phyloP scores from a whole-genome alignment of 306 rosid genomes.

The Malus sieversii region DNA sequence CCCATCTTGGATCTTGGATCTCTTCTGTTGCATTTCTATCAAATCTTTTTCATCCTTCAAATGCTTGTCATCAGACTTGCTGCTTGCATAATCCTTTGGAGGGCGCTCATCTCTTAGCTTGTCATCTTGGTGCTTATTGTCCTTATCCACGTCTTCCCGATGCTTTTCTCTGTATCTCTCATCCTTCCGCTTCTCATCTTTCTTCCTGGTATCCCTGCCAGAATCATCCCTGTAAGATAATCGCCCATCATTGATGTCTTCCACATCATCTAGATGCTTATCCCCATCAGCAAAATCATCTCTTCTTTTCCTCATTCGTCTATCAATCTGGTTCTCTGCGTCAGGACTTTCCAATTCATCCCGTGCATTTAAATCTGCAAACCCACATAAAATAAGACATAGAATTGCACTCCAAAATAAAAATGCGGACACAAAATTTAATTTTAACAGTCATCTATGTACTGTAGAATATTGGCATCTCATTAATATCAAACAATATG shows the following conservation, averaged over 20 bases:
- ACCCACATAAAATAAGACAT: conserved; percentile 19
- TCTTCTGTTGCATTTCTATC: conserved; percentile 61
- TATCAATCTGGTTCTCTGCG: conserved; percentile 60
- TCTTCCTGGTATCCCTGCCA: conserved; percentile 60
- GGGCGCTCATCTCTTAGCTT: conserved; percentile 63
- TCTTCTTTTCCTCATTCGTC: conserved; percentile 57
- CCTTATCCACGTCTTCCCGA: conserved; percentile 66
- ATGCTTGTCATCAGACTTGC: conserved; percentile 70
- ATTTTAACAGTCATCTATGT: background rate
- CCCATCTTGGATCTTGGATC: conserved; percentile 56
- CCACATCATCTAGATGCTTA: conserved; percentile 52
- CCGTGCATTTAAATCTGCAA: conserved; percentile 46
- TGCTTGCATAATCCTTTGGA: conserved; percentile 52
- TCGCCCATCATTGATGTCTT: conserved; percentile 50
- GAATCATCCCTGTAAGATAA: conserved; percentile 57
- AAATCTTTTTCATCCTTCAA: conserved; percentile 65
- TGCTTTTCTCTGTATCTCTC: conserved; percentile 69
- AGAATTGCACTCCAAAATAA: conserved; percentile 7
- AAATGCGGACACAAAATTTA: background rate
- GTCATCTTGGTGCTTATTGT: conserved; percentile 66
- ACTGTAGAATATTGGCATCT: background rate
- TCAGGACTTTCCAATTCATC: conserved; percentile 66
- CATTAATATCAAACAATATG: background rate
- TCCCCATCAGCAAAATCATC: conserved; percentile 56
- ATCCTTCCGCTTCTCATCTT: conserved; percentile 84